Conservation (phyloP, 2,329 filamentous ascomycete genomes). For the Nothophaeocryptopus gaeumannii region DNA sequence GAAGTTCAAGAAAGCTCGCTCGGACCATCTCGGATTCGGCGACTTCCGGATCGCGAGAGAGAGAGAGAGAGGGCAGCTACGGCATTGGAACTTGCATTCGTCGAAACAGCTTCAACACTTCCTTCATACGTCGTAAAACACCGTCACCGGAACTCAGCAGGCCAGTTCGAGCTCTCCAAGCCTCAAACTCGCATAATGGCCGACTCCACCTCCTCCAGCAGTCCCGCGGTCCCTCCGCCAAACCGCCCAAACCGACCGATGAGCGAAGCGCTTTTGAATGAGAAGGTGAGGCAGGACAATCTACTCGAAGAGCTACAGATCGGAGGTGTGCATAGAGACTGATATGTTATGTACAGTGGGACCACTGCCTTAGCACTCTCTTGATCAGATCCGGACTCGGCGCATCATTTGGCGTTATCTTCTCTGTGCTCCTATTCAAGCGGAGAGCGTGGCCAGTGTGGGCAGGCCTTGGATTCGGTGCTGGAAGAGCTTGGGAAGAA, state of each 20-base stretch:
- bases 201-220: constrained; percentile 50
- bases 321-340: constrained; percentile 12
- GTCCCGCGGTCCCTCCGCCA: constrained; percentile 60
- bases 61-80: no score
- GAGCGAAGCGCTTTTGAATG: constrained; percentile 96
- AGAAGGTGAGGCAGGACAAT: constrained; percentile 69
- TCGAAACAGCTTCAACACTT: no score
- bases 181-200: constrained; percentile 48
- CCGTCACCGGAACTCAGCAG: no score
- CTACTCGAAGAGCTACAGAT: not conserved
- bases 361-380: constrained; percentile 95
- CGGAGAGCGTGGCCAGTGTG: constrained; percentile 97
- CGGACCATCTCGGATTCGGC: constrained; percentile 4
- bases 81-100: no score
- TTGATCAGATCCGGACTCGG: constrained; percentile 95
- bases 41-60: not conserved
- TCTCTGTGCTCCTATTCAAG: constrained; percentile 97
- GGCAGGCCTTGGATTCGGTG: constrained; percentile 89
- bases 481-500: constrained; percentile 95
- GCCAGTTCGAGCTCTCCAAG: constrained; percentile 14
- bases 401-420: constrained; percentile 95
- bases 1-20: constrained; percentile 7
- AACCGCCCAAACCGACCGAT: constrained; percentile 73
- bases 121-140: no score
- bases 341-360: constrained; percentile 67